phyloP scores from a whole-genome alignment of 805 yeast genomes.

The Pichia ethanolica region DNA sequence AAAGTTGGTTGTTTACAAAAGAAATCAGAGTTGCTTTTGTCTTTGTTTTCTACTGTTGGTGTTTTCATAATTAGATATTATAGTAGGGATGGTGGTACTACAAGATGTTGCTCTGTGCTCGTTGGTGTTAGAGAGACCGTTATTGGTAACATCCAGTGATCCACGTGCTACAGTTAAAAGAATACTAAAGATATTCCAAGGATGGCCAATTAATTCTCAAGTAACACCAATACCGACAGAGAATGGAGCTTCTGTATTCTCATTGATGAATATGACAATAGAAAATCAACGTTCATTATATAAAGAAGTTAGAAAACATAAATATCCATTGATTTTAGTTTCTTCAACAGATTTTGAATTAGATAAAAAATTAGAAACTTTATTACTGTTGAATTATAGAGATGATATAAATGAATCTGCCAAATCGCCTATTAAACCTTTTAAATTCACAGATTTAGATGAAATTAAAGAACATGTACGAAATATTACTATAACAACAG shows the following conservation, averaged over 20 bases:
- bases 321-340: conserved; percentile 5
- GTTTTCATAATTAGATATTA: neutral
- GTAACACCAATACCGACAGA: neutral
- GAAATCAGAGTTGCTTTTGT: too few relatives aligned
- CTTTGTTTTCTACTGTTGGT: too few relatives aligned
- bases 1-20: too few relatives aligned
- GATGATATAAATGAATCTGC: neutral
- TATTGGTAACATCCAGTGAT: neutral
- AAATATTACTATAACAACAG: conserved; percentile 32
- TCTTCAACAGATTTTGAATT: neutral
- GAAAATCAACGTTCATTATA: neutral
- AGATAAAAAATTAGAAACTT: neutral
- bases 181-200: neutral
- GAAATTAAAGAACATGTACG: conserved; percentile 1
- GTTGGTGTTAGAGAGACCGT: neutral
- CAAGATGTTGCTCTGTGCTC: conserved; percentile 1
- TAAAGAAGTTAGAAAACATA: neutral
- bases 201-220: neutral
- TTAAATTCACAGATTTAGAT: neutral
- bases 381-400: conserved; percentile 1
- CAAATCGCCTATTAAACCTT: neutral
- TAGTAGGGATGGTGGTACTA: neutral
- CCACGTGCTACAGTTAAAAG: neutral
- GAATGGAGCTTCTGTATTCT: conserved; percentile 1
- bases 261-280: neutral